Evolutionary conservation across 1,139 yeast species (phyloP), one percentile per base, ranked within the genome.

Genomic region (Suhomyces panamericanus): DNA sequence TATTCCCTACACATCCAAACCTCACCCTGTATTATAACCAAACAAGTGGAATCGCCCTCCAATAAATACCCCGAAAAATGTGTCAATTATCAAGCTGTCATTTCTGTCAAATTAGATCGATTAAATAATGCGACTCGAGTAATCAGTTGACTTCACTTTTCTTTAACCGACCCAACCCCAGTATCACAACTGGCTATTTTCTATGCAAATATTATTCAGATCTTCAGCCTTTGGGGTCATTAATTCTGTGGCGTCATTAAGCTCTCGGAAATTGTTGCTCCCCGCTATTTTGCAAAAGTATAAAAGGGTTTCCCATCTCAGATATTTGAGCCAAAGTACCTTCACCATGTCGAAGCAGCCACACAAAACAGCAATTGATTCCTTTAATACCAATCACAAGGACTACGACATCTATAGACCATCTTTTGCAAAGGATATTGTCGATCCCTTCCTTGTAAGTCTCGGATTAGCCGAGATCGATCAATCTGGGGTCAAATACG

Each of bases 341-440:
- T 6, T 15, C 27, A 1, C 26, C 31, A 44, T 46, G 45, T 35
- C 47, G 24, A 58, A 52, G 35, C 32, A 42, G 14, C 69, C 71
- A 27, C 62, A 75, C 49, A 39, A 59, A 3, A 62, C 61, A 2
- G 78, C 80, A 2, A 56, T 75, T 28, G 61, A 60, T 32, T 74
- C 85, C 0, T 83, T 77, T 68, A 72, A 80, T 51, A 45, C 67
- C 13, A 83, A 83, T 62, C 87, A 82, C 51, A 52, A 63, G 6
- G 58, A 71, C 7, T 83, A 83, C 57, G 86, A 82, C 54, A 56
- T 61, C 33, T 78, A 75, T 38, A 69, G 88, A n/a, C 86, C 86
- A 0, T 69, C 75, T 2, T 83, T 80, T 56, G 59, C 64, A n/a
- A 64, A 66, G 1, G 59, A 61, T n/a, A 66, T 81, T 3, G 83